Evolutionary conservation across 441 rosid genomes (phyloP).

Genomic region (Omphalea diandra): DNA sequence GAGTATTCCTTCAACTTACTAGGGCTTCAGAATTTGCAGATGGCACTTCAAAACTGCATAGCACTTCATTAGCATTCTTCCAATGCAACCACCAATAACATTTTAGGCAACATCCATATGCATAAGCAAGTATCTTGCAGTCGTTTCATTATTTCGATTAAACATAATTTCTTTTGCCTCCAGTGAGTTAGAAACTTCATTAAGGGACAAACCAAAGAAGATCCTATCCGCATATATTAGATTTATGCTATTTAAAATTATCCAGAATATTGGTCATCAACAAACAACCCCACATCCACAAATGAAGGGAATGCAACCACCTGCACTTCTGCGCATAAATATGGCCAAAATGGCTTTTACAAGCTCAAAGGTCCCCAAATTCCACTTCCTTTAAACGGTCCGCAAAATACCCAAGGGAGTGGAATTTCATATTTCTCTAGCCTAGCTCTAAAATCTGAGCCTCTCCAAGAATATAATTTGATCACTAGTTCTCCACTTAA

Average conservation of each 20-base stretch:
- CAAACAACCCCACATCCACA: background rate
- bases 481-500: background rate
- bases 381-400: background rate
- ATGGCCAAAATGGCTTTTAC: background rate
- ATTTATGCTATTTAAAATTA: background rate
- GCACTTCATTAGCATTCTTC: background rate
- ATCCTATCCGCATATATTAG: background rate
- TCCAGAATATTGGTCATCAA: background rate
- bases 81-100: background rate
- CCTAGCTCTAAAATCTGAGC: background rate
- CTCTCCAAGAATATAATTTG: background rate
- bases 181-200: no score
- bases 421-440: background rate
- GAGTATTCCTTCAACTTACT: background rate
- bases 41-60: background rate
- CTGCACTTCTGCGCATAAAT: no score
- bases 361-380: background rate
- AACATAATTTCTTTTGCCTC: background rate
- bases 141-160: background rate
- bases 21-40: no score
- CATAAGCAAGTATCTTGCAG: background rate
- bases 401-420: background rate
- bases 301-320: background rate
- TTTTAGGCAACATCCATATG: background rate
- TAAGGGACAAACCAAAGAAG: background rate